Evolutionary conservation across 2,329 filamentous ascomycete species (phyloP), one percentile per base, ranked within the genome.

Genomic region (Trichoderma koningii): DNA sequence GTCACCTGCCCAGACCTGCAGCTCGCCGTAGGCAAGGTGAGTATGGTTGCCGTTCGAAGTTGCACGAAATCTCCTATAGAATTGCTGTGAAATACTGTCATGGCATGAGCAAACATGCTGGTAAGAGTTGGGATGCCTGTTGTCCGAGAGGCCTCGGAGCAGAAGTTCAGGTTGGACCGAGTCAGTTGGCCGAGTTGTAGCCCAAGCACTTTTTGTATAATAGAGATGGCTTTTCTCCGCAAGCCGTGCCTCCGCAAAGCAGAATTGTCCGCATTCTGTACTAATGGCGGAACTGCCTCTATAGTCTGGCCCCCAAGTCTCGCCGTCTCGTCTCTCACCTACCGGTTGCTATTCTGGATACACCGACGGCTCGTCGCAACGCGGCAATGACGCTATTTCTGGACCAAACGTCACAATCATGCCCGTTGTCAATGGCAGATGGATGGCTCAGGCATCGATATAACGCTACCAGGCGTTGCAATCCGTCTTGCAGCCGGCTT

Each of bases 241-340:
- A 60, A 28, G 10, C 19, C 21, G 42, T 7, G 12, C 47, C 3
- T n/a, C 52, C 21, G 34, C 17, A 41, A 21, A 15, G 26, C n/a
- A 38, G 14, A 23, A 4, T 14, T 14, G 34, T 38, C 34, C 34
- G 34, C 34, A 38, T 12, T 38, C 28, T 14, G 7, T n/a, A 7
- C 21, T 42, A 23, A 44, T 45, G 42, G 48, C 57, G 47, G 57
- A 62, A 62, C 38, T 52, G 38, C 57, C 57, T 14, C 15, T 52
- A 45, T 28, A 48, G 26, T 62, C 23, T 28, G 21, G 28, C 38
- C 38, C 55, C 34, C 57, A 53, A 53, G 17, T 28, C 38, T 17
- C 23, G 26, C 45, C 47, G 47, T 53, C 57, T 14, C 12, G 26
- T 62, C 48, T 17, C 38, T 34, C 23, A 34, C 19, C 26, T 60